Conservation (phyloP, 306 rosid species). For the Oxytropis ochrocephala region DNA sequence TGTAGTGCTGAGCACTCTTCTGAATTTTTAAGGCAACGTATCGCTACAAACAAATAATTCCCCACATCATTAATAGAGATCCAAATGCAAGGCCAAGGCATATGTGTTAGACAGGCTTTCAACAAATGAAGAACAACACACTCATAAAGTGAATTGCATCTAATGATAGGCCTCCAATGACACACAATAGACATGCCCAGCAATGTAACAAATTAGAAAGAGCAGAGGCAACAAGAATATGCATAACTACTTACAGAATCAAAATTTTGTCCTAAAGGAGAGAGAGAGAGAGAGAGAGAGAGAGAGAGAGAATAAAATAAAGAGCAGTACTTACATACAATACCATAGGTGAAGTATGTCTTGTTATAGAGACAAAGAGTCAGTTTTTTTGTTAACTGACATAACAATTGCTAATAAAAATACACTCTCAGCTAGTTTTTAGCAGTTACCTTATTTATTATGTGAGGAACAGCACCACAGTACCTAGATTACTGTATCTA, state of each 20-base stretch:
- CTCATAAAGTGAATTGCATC: neutral
- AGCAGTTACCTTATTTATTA: too few relatives aligned
- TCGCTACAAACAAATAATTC: slow-evolving; percentile 41
- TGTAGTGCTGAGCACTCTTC: slow-evolving; percentile 97
- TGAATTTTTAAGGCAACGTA: slow-evolving; percentile 95
- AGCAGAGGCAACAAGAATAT: neutral
- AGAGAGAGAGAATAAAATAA: neutral
- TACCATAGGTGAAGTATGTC: too few relatives aligned
- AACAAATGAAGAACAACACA: neutral
- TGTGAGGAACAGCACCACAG: too few relatives aligned
- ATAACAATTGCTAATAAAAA: too few relatives aligned
- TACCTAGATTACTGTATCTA: too few relatives aligned
- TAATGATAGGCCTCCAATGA: neutral
- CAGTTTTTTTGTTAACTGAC: too few relatives aligned
- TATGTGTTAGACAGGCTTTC: neutral
- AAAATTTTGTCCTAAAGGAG: neutral
- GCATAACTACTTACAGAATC: neutral
- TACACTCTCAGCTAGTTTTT: too few relatives aligned
- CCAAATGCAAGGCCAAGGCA: neutral
- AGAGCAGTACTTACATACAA: too few relatives aligned
- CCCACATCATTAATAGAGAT: neutral
- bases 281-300: neutral
- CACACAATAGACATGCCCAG: neutral
- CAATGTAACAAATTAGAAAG: neutral
- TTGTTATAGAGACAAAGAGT: too few relatives aligned